Evolutionary conservation across 225 moss, liverwort and hornwort species (phyloP).

Genomic region (Pseudoscleropodium purum): DNA sequence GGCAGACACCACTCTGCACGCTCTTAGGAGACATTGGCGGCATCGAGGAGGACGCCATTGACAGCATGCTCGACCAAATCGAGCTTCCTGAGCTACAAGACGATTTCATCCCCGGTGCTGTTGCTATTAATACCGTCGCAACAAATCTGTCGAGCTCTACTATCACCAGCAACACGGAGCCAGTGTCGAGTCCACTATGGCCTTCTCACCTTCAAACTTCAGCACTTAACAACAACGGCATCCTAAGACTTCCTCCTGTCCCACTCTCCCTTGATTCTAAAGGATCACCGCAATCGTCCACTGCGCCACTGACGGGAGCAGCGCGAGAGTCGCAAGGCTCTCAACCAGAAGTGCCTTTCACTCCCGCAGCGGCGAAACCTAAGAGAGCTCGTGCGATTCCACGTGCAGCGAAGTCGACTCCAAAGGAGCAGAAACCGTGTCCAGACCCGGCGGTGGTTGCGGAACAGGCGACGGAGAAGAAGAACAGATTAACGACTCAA

Average conservation of each 20-base stretch:
- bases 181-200: constrained; percentile 23
- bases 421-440: constrained; percentile 7
- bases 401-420: constrained; percentile 3
- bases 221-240: background rate
- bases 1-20: constrained; percentile 25
- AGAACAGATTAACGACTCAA: constrained; percentile 15
- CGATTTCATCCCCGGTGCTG: background rate
- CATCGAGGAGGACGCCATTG: constrained; percentile 11
- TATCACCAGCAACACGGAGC: background rate
- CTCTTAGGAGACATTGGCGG: constrained; percentile 7
- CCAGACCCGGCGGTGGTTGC: background rate
- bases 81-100: constrained; percentile 17
- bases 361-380: constrained; percentile 5
- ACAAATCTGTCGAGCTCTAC: background rate
- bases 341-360: background rate
- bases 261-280: background rate
- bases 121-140: background rate
- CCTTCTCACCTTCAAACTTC: constrained; percentile 6
- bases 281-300: constrained; percentile 15
- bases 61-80: constrained; percentile 10
- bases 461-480: constrained; percentile 11
- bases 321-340: background rate
- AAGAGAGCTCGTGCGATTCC: constrained; percentile 8
- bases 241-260: background rate
- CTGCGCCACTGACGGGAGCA: background rate